These are phyloP conservation scores for Puccinia horiana DNA, from an alignment of 1,284 basidiomycete genomes.

Conservation along the genomic window DNA sequence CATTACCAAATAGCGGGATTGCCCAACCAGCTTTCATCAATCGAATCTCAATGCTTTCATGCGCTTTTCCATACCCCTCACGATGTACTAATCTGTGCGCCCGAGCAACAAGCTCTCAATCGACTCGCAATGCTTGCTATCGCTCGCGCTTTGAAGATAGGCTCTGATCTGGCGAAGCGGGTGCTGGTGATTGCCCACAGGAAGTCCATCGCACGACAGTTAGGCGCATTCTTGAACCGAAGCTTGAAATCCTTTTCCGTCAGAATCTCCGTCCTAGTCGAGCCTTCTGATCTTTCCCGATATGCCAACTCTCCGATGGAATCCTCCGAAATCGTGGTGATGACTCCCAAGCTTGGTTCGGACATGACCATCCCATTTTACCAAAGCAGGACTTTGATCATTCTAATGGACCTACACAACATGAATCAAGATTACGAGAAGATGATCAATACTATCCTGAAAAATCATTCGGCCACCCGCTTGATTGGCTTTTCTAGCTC, in stretches of 20 bases:
- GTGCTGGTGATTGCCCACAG: conserved; percentile 34
- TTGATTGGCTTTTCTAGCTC: conserved; percentile 77
- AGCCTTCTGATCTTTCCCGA: conserved; percentile 25
- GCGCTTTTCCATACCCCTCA: conserved; percentile 36
- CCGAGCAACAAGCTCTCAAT: conserved; percentile 16
- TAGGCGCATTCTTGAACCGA: conserved; percentile 8
- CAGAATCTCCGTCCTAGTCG: conserved; percentile 31
- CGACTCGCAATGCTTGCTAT: conserved; percentile 21
- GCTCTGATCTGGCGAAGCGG: background rate
- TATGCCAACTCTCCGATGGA: conserved; percentile 51
- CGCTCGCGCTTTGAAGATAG: conserved; percentile 32
- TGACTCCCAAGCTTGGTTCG: conserved; percentile 58
- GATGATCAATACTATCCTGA: conserved; percentile 65
- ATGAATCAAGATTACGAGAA: conserved; percentile 83
- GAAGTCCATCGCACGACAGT: conserved; percentile 31
- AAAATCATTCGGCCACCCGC: conserved; percentile 65
- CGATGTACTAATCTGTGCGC: conserved; percentile 37
- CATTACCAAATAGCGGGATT: conserved; percentile 3
- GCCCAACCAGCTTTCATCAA: conserved; percentile 23
- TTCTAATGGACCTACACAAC: conserved; percentile 80
- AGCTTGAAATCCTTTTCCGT: conserved; percentile 7
- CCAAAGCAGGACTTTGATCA: conserved; percentile 69
- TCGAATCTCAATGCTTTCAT: conserved; percentile 49
- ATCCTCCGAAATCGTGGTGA: conserved; percentile 53
- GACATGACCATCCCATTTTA: conserved; percentile 56